A percentile compares a stretch with the other conserved stretches of the same genome.
phyloP scores from a whole-genome alignment of 176 grass and related monocot genomes.

The Oryza glaberrima region DNA sequence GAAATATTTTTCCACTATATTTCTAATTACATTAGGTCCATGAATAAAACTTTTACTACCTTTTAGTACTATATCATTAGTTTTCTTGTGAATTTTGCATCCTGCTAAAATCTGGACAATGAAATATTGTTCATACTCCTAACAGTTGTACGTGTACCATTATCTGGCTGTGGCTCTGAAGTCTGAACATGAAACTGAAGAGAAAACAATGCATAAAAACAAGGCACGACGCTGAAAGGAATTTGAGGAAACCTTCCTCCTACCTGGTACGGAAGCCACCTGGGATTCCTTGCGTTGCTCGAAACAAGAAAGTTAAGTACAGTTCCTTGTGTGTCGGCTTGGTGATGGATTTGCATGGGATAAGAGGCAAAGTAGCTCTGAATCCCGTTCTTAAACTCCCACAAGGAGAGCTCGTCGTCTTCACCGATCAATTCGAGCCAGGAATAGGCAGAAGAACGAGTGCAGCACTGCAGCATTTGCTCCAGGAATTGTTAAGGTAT shows the following conservation, averaged over 20 bases:
- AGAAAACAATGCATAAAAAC: not conserved
- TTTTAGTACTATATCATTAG: too few relatives aligned
- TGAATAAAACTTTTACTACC: too few relatives aligned
- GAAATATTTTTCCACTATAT: too few relatives aligned
- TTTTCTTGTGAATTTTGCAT: too few relatives aligned
- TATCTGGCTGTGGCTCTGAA: not conserved
- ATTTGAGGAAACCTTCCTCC: constrained; percentile 25
- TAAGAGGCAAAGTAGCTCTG: constrained; percentile 25
- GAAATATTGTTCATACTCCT: too few relatives aligned
- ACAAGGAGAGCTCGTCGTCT: not conserved
- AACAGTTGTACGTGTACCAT: too few relatives aligned
- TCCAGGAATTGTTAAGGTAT: constrained; percentile 22
- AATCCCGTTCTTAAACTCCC: not conserved
- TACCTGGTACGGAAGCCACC: constrained; percentile 1
- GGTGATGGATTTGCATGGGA: not conserved
- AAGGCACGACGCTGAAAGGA: not conserved
- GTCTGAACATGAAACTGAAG: not conserved
- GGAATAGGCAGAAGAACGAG: not conserved
- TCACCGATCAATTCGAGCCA: constrained; percentile 9
- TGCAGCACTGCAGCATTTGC: constrained; percentile 5
- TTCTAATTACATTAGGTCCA: too few relatives aligned
- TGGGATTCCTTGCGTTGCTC: constrained; percentile 52
- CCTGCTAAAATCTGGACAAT: too few relatives aligned
- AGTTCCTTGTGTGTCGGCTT: constrained; percentile 39
- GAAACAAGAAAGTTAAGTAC: constrained; percentile 43